Conservation (phyloP, 352 stramenopile species). For the Phytophthora sojae region DNA sequence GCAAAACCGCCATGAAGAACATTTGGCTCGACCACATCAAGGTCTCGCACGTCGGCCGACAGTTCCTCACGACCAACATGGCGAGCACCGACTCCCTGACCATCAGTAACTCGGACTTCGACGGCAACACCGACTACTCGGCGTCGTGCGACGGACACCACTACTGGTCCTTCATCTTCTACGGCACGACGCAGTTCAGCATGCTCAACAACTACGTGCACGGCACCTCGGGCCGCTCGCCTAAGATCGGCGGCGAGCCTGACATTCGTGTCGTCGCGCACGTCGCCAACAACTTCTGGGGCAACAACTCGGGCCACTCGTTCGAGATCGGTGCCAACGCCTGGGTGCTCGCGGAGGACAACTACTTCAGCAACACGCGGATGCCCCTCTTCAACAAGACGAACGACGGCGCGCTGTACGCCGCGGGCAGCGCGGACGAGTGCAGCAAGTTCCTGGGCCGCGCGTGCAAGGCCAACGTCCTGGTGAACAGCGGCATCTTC, state of each 20-base stretch:
- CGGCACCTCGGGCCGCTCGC: slow-evolving; percentile 40
- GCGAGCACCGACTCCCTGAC: slow-evolving; percentile 46
- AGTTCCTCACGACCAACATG: slow-evolving; percentile 51
- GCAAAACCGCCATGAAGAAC: slow-evolving; percentile 27
- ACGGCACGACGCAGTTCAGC: slow-evolving; percentile 22
- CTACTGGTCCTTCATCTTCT: slow-evolving; percentile 47
- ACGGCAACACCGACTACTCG: slow-evolving; percentile 43
- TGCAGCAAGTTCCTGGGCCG: slow-evolving; percentile 31
- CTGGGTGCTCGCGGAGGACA: slow-evolving; percentile 43
- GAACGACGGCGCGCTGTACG: slow-evolving; percentile 30
- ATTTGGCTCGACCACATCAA: slow-evolving; percentile 58
- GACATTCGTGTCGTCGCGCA: slow-evolving; percentile 33
- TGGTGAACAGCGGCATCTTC: slow-evolving; percentile 29
- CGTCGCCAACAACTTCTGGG: slow-evolving; percentile 54
- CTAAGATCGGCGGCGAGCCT: slow-evolving; percentile 24
- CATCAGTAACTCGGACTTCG: slow-evolving; percentile 63
- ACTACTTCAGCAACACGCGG: slow-evolving; percentile 48
- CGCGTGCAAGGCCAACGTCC: slow-evolving; percentile 26
- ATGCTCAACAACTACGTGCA: slow-evolving; percentile 47
- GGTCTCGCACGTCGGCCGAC: slow-evolving; percentile 38
- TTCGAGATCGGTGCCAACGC: slow-evolving; percentile 33
- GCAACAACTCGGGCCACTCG: slow-evolving; percentile 41
- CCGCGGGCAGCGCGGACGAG: slow-evolving; percentile 10
- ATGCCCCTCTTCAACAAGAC: slow-evolving; percentile 28
- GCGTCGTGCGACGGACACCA: slow-evolving; percentile 50